Base-by-base conservation (phyloP, 805 yeast genomes). In the Kuraishia capsulata region DNA sequence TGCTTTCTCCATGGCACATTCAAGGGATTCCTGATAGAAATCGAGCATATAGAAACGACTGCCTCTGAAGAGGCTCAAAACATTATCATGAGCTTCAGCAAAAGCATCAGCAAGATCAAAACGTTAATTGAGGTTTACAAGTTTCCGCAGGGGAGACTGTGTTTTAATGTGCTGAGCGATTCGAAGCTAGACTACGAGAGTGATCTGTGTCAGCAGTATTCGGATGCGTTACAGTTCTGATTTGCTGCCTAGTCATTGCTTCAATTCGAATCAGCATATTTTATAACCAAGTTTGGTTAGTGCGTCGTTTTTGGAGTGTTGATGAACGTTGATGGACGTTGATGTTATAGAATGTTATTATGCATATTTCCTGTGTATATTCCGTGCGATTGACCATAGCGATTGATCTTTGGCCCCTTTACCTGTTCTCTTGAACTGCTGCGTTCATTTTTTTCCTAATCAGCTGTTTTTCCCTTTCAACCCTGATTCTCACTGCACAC, bases 1-100 rank as follows among this genome's bases (percentile, higher is more conserved):
- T 75, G 84, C 30, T 76, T 78, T 36, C 64, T 83, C 11, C 88
- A 82, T 51, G 94, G 95, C 1, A 67, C 66, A 16, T 84, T 81
- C 62, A 73, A 79, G 43, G 88, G 88, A 0, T 67, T 84, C 28
- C 53, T 84, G 28, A 69, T 84, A 20, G 82, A 80, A 47, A 64
- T 80, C 2, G 80, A 73, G 41, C 65, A 61, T 40, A 32, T 59
- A 4, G 62, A 57, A 36, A 10, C 33, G 11, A 20, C 40, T 9
- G 14, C 37, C 6, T 13, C 28, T 25, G 53, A 46, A 6, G 44
- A 45, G 8, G 48, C 51, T 26, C 50, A 50, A 34, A 45, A 49
- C 32, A 38, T 59, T 30, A 56, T 58, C 36, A 39, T 49, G 38
- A 53, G 51, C 35, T 61, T 58, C 42, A 59, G 57, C 17, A 51